phyloP scores from a whole-genome alignment of 176 grass and related monocot genomes.

The Bromus sterilis region DNA sequence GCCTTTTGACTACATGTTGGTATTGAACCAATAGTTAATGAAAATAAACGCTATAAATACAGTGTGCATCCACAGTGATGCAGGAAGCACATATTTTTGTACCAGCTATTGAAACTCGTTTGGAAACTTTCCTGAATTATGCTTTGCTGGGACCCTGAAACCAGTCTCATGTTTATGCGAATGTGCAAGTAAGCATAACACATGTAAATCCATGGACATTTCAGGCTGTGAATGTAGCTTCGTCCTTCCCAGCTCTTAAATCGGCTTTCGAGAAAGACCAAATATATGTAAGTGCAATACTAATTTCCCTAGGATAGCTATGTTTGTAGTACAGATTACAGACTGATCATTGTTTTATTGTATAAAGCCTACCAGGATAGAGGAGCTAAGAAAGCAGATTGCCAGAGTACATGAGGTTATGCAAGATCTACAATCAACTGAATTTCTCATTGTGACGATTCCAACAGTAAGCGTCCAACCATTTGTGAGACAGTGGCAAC shows the following conservation, averaged over 20 bases:
- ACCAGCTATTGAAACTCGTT: background rate
- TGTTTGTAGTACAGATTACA: background rate
- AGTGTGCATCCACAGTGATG: background rate
- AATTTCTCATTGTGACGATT: conserved; percentile 29
- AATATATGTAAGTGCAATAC: conserved; percentile 19
- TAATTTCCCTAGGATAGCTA: background rate
- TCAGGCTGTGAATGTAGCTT: conserved; percentile 10
- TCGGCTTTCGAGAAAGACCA: background rate
- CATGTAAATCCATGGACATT: conserved; percentile 12
- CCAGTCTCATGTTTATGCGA: background rate
- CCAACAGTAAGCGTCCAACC: conserved; percentile 7
- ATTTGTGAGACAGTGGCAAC: background rate
- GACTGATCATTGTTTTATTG: conserved; percentile 3
- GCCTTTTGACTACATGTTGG: background rate
- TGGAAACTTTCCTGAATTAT: background rate
- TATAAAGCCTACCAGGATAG: background rate
- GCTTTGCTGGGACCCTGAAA: background rate
- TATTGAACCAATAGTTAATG: background rate
- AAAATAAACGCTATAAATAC: background rate
- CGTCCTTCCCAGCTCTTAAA: background rate
- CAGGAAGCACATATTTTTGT: background rate
- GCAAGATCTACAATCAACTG: conserved; percentile 4
- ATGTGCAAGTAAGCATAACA: background rate
- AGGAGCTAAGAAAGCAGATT: background rate
- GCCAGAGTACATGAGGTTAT: conserved; percentile 2